Evolutionary conservation across 495 filamentous ascomycete species (phyloP).

Genomic region (Rostrohypoxylon terebratum): DNA sequence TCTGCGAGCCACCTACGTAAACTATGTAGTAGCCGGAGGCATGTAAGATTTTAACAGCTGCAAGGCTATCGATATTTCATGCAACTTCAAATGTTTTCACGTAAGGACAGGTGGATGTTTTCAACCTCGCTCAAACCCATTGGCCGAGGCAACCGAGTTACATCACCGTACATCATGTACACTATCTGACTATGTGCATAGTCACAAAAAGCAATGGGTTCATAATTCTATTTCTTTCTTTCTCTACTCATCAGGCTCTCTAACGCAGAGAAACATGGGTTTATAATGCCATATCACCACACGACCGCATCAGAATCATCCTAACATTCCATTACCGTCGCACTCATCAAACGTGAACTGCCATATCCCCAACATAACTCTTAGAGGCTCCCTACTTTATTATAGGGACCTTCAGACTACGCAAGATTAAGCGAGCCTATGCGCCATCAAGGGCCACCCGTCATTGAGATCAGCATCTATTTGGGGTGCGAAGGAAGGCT

Average conservation of each 20-base stretch:
- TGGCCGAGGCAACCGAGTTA: background rate
- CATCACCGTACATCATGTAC: background rate
- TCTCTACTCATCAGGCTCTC: slow-evolving; percentile 42
- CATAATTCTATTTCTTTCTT: slow-evolving; percentile 27
- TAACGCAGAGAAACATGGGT: slow-evolving; percentile 20
- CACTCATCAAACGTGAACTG: slow-evolving; percentile 42
- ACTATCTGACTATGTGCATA: background rate
- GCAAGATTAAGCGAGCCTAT: slow-evolving; percentile 20
- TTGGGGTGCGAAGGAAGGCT: slow-evolving; percentile 38
- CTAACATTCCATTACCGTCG: slow-evolving; percentile 29
- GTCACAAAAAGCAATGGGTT: background rate
- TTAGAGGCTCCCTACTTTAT: slow-evolving; percentile 24
- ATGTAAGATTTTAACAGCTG: slow-evolving; percentile 6
- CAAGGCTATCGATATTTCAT: slow-evolving; percentile 10
- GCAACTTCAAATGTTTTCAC: background rate
- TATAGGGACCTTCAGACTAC: background rate
- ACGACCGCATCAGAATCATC: slow-evolving; percentile 35
- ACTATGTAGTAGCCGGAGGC: background rate
- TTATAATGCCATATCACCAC: slow-evolving; percentile 19
- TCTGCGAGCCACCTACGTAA: background rate
- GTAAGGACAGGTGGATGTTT: background rate
- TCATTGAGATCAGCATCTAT: slow-evolving; percentile 13
- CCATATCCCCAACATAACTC: slow-evolving; percentile 29
- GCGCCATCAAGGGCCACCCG: slow-evolving; percentile 7
- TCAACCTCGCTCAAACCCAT: background rate